These are phyloP conservation scores for Epichloe uncinata DNA, from an alignment of 2,329 filamentous ascomycete species.

Conservation along the genomic window DNA sequence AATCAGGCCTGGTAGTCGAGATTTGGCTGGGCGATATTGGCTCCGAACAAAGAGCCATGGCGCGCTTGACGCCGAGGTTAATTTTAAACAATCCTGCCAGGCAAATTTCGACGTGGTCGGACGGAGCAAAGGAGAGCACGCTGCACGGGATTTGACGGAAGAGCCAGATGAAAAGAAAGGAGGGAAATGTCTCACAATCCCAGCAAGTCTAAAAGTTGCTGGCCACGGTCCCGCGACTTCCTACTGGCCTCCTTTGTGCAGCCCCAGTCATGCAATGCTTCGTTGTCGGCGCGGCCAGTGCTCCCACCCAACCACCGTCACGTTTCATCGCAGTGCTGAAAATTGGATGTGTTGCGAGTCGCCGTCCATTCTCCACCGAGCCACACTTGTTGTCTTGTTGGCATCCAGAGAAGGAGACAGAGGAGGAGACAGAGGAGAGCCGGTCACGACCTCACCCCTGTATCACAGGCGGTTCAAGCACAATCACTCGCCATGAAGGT, in stretches of 20 bases:
- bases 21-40: background rate
- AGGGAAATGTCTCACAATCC: background rate
- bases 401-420: conserved; percentile 21
- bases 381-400: conserved; percentile 14
- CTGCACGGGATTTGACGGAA: background rate
- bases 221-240: background rate
- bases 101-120: background rate
- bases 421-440: conserved; percentile 18
- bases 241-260: background rate
- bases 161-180: background rate
- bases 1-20: too few relatives aligned
- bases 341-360: conserved; percentile 9
- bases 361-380: conserved; percentile 16
- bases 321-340: conserved; percentile 13
- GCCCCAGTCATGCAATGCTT: conserved; percentile 24
- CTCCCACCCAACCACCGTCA: conserved; percentile 11
- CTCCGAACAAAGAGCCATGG: background rate
- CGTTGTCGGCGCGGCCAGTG: conserved; percentile 34
- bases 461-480: conserved; percentile 20
- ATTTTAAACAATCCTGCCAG: background rate
- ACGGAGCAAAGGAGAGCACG: background rate
- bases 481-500: conserved; percentile 22
- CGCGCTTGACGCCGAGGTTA: background rate
- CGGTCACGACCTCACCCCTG: conserved; percentile 22
- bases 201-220: background rate